A percentile compares a stretch with the other conserved stretches of the same genome.
phyloP scores from a whole-genome alignment of 305 asterid species.

The Solanum hybrid region DNA sequence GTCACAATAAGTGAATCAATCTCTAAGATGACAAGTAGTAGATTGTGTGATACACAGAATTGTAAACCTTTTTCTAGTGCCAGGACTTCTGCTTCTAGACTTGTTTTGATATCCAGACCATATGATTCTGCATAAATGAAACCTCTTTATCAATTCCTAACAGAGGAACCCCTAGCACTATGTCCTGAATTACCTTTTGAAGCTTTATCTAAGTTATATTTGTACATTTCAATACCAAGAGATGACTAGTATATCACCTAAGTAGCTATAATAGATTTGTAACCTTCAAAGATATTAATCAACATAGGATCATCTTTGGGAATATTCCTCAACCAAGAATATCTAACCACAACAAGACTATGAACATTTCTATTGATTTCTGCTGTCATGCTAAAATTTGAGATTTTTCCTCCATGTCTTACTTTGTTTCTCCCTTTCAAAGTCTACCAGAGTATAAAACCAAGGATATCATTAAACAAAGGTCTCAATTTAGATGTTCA shows the following conservation, averaged over 20 bases:
- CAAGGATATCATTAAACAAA: not conserved
- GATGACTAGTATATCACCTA: not conserved
- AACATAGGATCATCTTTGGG: not conserved
- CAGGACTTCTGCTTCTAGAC: not conserved
- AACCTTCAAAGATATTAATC: not conserved
- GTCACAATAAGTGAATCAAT: no score
- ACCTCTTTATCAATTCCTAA: not conserved
- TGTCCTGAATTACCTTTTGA: not conserved
- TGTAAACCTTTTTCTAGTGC: not conserved
- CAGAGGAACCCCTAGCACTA: not conserved
- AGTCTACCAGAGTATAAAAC: not conserved
- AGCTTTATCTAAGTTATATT: not conserved
- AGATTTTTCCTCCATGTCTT: not conserved
- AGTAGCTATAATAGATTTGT: not conserved
- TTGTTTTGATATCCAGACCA: not conserved
- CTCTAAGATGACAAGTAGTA: no score
- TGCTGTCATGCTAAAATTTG: not conserved
- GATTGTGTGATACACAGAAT: no score
- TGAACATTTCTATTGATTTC: no score
- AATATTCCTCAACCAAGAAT: not conserved
- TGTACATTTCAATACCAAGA: not conserved
- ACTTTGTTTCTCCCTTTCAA: not conserved
- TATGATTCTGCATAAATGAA: not conserved
- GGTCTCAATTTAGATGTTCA: not conserved
- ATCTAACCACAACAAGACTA: not conserved